Conservation (phyloP, 495 filamentous ascomycete genomes). For the Aspergillus taichungensis region DNA sequence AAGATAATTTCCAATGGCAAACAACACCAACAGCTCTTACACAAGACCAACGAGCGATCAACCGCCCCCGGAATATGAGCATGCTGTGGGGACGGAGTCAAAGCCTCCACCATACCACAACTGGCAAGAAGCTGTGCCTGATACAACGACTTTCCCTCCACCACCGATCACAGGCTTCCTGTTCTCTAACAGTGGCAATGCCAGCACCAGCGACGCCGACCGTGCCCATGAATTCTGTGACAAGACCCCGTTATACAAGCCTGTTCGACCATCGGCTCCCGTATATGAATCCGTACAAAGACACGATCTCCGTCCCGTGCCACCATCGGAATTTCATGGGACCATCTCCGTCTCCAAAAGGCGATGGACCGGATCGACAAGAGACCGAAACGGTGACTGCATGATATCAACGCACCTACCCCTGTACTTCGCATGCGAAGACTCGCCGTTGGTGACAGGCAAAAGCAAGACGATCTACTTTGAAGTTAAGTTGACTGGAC, state of each 20-base stretch:
- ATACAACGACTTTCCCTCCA: slow-evolving; percentile 73
- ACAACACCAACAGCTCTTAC: neutral
- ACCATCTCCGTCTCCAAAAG: slow-evolving; percentile 25
- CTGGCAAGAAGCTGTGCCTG: slow-evolving; percentile 70
- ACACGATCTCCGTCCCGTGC: slow-evolving; percentile 37
- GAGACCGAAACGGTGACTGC: slow-evolving; percentile 30
- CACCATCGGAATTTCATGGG: slow-evolving; percentile 41
- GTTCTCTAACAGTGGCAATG: slow-evolving; percentile 64
- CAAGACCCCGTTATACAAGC: slow-evolving; percentile 51
- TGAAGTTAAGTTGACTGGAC: slow-evolving; percentile 53
- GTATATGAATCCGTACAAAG: slow-evolving; percentile 32
- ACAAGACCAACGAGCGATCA: slow-evolving; percentile 20
- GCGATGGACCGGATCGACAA: slow-evolving; percentile 37
- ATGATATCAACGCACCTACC: slow-evolving; percentile 59
- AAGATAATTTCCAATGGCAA: too few species aligned
- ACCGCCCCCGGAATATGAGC: slow-evolving; percentile 4
- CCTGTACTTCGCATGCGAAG: slow-evolving; percentile 58
- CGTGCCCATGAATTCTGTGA: slow-evolving; percentile 65
- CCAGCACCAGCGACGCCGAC: slow-evolving; percentile 57
- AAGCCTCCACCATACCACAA: slow-evolving; percentile 61
- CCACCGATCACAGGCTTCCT: slow-evolving; percentile 65
- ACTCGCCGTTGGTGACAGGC: slow-evolving; percentile 57
- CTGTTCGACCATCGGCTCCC: slow-evolving; percentile 36
- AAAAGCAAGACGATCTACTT: slow-evolving; percentile 62
- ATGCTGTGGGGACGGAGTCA: neutral